A percentile compares a stretch with the other conserved stretches of the same genome.
These are phyloP conservation scores for Fistulifera pelliculosa DNA, from an alignment of 108 stramenopile genomes.

Conservation along the genomic window DNA sequence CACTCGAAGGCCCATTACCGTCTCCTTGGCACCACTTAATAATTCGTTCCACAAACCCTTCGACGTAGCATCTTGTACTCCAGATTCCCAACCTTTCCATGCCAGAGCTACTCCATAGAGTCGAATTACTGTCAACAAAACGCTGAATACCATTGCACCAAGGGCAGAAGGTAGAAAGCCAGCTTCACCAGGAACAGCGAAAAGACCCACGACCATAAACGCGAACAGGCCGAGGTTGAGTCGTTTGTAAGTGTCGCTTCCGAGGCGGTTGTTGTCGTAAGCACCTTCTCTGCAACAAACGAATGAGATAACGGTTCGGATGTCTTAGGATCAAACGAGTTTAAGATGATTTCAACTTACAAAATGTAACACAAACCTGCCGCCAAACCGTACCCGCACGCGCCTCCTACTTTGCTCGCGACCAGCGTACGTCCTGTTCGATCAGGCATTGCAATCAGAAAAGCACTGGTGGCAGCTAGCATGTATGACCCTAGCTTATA, in stretches of 20 bases:
- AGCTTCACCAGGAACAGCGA: constrained; percentile 12
- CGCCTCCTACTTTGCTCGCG: constrained; percentile 11
- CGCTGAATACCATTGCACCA: constrained; percentile 1
- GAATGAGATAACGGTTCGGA: too few species aligned
- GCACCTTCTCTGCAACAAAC: constrained; percentile 2
- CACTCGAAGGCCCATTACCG: constrained; percentile 7
- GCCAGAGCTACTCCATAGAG: constrained; percentile 2
- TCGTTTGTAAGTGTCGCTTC: constrained; percentile 48
- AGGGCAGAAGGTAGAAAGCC: constrained; percentile 1
- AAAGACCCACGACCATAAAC: constrained; percentile 8
- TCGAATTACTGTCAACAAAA: background rate
- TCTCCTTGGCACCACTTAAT: background rate
- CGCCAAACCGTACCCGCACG: constrained; percentile 12
- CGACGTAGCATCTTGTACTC: background rate
- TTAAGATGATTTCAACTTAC: background rate
- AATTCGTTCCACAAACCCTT: constrained; percentile 7
- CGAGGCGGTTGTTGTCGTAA: constrained; percentile 31
- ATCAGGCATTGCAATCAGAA: constrained; percentile 9
- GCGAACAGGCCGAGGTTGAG: constrained; percentile 15
- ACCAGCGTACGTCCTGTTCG: background rate
- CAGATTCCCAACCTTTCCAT: constrained; percentile 8
- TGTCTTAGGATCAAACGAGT: too few species aligned
- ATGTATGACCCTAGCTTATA: constrained; percentile 4
- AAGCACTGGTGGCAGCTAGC: constrained; percentile 1
- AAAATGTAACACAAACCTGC: constrained; percentile 13